Percentiles rank a stretch among this genome's conserved stretches.
Conservation (phyloP, 2,329 filamentous ascomycete genomes). For the Xylariomycetidae sp. region DNA sequence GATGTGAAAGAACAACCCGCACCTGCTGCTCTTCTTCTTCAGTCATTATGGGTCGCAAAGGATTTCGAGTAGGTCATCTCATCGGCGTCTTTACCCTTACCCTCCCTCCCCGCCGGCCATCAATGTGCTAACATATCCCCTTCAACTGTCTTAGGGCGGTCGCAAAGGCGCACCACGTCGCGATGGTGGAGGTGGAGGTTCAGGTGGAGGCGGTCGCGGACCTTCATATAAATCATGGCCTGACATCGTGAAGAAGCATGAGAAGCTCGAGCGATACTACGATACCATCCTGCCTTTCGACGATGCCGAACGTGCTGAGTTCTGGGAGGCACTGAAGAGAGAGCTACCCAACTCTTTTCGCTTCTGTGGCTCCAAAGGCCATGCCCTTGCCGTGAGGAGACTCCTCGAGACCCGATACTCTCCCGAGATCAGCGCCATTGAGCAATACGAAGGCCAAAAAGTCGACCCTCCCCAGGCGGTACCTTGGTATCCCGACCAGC, state of each 20-base stretch:
- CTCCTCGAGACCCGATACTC: slow-evolving; percentile 86
- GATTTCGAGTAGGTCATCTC: slow-evolving; percentile 19
- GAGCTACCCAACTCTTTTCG: slow-evolving; percentile 97
- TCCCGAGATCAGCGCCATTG: slow-evolving; percentile 80
- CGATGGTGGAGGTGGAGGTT: slow-evolving; percentile 28
- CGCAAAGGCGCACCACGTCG: slow-evolving; percentile 28
- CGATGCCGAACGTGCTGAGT: slow-evolving; percentile 71
- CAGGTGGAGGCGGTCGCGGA: no score
- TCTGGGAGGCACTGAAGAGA: slow-evolving; percentile 78
- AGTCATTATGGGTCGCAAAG: slow-evolving; percentile 25
- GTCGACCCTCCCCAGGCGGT: slow-evolving; percentile 81
- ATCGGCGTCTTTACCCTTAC: no score
- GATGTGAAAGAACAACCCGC: no score
- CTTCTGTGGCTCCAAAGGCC: slow-evolving; percentile 92
- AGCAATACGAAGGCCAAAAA: slow-evolving; percentile 72
- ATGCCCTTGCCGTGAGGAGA: slow-evolving; percentile 88
- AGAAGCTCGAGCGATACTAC: slow-evolving; percentile 83
- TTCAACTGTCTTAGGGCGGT: slow-evolving; percentile 20
- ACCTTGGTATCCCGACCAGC: slow-evolving; percentile 87
- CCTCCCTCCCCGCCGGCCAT: no score
- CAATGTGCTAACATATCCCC: no score
- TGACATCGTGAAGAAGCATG: slow-evolving; percentile 72
- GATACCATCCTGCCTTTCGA: slow-evolving; percentile 70
- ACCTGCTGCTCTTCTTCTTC: no score
- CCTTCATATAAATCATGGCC: slow-evolving; percentile 44